Evolutionary conservation across 805 yeast genomes (phyloP), one percentile per base, ranked within the genome.

Genomic region (Kluyveromyces dobzhanskii): DNA sequence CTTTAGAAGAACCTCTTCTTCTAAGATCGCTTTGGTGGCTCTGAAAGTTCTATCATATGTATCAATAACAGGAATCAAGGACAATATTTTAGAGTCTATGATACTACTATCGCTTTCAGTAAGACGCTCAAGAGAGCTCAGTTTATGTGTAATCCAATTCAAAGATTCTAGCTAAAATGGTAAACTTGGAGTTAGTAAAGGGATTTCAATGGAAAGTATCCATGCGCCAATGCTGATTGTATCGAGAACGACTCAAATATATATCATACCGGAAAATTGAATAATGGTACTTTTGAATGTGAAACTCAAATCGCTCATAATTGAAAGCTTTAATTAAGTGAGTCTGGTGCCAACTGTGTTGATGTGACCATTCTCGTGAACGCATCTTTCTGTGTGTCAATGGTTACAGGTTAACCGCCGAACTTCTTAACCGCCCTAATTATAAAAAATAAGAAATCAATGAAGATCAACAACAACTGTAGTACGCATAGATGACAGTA

Each of bases 11-110:
- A 45, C 13, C 1, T 49, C 60, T 1, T 49, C 47, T 7, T 50
- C 42, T 6, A 49, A 40, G 3, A 41, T 38, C 2, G 51, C 42
- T 3, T 50, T 48, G 8, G 47, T 47, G 1, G 54, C 44, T 35
- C 59, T 48, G 17, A 62, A 46, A 3, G 57, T 42, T 6, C 59
- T 41, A 17, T 56, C 59, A 33, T 55, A 51, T 17, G 61, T 51
- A 40, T 61, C 65, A 0, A 61, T 59, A 19, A 59, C 40, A 0
- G 65, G 63, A n/a, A 51, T 39, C 8, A 61, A 39, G 0, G 56
- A 51, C 13, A 42, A 45, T 3, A 59, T 31, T 36, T 47, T 49
- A 27, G 42, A 41, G 4, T 38, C 38, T 6, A 53, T 43, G 11
- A 25, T 11, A 10, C 19, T 13, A 13, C 36, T 11, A 17, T 32